A percentile compares a stretch with the other conserved stretches of the same genome.
These are phyloP conservation scores for Suillus brevipes DNA, from an alignment of 768 basidiomycete species.

Conservation along the genomic window DNA sequence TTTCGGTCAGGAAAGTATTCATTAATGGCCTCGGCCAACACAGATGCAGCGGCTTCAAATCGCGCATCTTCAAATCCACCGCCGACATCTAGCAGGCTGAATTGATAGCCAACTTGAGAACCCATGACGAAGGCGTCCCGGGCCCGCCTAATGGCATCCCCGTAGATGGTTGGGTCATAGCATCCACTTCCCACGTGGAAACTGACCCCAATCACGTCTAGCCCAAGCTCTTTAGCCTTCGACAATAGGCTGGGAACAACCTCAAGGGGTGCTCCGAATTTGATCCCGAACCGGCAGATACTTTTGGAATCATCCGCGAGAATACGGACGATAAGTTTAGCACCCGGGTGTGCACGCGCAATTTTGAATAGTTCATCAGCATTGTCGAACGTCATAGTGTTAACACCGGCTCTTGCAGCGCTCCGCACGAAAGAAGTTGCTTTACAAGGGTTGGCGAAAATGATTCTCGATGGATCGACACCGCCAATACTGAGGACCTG, in stretches of 20 bases:
- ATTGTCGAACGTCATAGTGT: conserved; percentile 99
- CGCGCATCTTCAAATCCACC: conserved; percentile 93
- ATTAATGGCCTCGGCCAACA: conserved; percentile 71
- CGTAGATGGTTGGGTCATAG: conserved; percentile 88
- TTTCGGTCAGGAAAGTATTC: conserved; percentile 72
- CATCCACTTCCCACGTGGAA: conserved; percentile 99
- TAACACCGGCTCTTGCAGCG: conserved; percentile 76
- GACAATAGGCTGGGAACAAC: conserved; percentile 77
- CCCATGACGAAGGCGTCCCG: conserved; percentile 88
- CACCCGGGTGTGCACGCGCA: conserved; percentile 72
- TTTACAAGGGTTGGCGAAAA: conserved; percentile 99
- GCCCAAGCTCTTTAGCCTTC: conserved; percentile 72
- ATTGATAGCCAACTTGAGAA: conserved; percentile 72
- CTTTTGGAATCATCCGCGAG: conserved; percentile 98
- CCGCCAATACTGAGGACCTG: conserved; percentile 74
- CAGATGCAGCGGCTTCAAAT: conserved; percentile 76
- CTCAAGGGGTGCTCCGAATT: conserved; percentile 90
- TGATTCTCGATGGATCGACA: conserved; percentile 78
- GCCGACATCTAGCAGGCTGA: conserved; percentile 88
- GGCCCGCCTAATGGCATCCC: conserved; percentile 85
- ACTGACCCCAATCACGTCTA: conserved; percentile 91
- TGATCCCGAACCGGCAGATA: conserved; percentile 89
- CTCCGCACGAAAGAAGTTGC: conserved; percentile 89
- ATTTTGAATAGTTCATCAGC: conserved; percentile 95
- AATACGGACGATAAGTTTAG: conserved; percentile 90